Conservation (phyloP, 257 asterid species). For the Nicotiana benthamiana region DNA sequence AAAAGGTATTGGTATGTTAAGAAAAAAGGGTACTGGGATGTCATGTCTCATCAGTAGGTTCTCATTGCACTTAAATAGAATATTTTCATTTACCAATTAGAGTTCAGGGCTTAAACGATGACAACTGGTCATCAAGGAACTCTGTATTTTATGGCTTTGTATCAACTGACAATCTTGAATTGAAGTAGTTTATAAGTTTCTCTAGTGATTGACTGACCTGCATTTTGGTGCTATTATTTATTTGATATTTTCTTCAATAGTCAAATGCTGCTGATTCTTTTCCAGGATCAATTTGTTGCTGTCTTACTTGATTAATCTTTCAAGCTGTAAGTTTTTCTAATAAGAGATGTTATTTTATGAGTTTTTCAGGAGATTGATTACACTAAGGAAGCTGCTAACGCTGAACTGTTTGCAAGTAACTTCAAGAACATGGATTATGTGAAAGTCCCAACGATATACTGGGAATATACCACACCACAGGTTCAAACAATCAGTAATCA, state of each 20-base stretch:
- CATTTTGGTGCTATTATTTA: not conserved
- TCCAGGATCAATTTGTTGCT: not conserved
- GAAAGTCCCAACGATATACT: constrained; percentile 71
- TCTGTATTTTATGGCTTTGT: not conserved
- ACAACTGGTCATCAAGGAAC: not conserved
- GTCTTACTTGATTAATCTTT: not conserved
- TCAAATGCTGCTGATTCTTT: not conserved
- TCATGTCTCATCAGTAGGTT: not conserved
- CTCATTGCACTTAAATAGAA: not conserved
- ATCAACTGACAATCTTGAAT: not conserved
- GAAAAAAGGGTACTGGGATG: not conserved
- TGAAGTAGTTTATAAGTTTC: not conserved
- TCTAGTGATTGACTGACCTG: not conserved
- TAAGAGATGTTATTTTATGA: not conserved
- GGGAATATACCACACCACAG: constrained; percentile 95
- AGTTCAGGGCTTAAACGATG: not conserved
- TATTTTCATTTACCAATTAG: not conserved
- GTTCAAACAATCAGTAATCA: constrained; percentile 26
- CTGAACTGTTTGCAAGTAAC: constrained; percentile 66
- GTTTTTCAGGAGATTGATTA: constrained; percentile 75
- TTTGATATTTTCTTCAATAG: not conserved
- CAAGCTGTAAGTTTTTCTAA: constrained; percentile 3
- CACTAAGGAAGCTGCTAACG: constrained; percentile 81
- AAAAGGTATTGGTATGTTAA: not conserved
- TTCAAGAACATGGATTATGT: constrained; percentile 75